Conservation (phyloP, 1,139 yeast genomes). For the Geotrichum australiense region DNA sequence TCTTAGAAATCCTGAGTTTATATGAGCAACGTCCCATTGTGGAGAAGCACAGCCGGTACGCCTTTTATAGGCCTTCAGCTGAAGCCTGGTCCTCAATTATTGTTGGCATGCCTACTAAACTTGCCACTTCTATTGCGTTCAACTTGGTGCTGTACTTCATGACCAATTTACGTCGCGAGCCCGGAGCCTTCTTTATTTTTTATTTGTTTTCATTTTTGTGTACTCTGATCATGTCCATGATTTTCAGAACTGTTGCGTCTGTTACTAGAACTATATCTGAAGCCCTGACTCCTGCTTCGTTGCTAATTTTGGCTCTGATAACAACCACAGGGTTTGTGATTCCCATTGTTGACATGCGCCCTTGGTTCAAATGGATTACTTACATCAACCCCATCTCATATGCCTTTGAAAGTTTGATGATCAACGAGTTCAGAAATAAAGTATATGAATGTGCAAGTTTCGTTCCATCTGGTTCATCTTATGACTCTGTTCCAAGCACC, state of each 20-base stretch:
- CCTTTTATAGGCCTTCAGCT: slow-evolving; percentile 70
- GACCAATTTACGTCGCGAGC: slow-evolving; percentile 55
- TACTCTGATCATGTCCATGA: slow-evolving; percentile 60
- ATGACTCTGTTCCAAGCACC: slow-evolving; percentile 36
- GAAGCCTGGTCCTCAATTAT: slow-evolving; percentile 65
- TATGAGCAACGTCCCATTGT: slow-evolving; percentile 72
- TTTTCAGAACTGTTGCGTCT: slow-evolving; percentile 69
- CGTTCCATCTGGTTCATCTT: slow-evolving; percentile 49
- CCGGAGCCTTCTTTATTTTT: slow-evolving; percentile 67
- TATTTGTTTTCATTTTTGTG: slow-evolving; percentile 47
- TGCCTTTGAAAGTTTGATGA: slow-evolving; percentile 60
- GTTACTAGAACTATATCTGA: slow-evolving; percentile 51
- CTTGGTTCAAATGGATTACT: slow-evolving; percentile 78
- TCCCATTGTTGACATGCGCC: slow-evolving; percentile 59
- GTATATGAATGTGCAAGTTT: slow-evolving; percentile 39
- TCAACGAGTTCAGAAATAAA: slow-evolving; percentile 50
- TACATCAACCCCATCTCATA: slow-evolving; percentile 67
- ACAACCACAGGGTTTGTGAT: slow-evolving; percentile 72
- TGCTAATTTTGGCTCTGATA: slow-evolving; percentile 53
- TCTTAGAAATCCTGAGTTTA: slow-evolving; percentile 63
- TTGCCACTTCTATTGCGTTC: slow-evolving; percentile 49
- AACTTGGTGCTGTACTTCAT: slow-evolving; percentile 60
- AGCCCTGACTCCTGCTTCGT: slow-evolving; percentile 68
- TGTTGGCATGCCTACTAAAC: slow-evolving; percentile 60
- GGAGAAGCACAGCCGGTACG: slow-evolving; percentile 71